These are phyloP conservation scores for Trypanosoma melophagium DNA, from an alignment of 208 protist genomes.

Conservation along the genomic window DNA sequence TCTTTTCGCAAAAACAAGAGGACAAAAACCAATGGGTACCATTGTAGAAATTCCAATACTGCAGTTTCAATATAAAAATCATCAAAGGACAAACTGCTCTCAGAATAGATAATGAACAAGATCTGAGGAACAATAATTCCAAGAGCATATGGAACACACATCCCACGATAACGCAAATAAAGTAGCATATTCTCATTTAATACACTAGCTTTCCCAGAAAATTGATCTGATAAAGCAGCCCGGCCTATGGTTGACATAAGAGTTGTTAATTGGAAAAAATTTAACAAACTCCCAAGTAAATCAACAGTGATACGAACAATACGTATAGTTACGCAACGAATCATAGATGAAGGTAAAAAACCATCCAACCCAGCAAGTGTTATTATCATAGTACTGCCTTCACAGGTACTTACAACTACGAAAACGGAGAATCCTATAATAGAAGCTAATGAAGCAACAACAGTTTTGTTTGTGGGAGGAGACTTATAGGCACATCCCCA, in stretches of 20 bases:
- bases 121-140: slow-evolving; percentile 35
- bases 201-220: not conserved
- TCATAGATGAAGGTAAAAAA: not conserved
- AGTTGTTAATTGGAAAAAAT: slow-evolving; percentile 24
- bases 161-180: slow-evolving; percentile 52
- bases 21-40: slow-evolving; percentile 53
- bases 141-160: slow-evolving; percentile 49
- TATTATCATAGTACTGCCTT: not conserved
- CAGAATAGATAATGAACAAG: slow-evolving; percentile 35
- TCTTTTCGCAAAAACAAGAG: slow-evolving; percentile 53
- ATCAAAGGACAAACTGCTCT: slow-evolving; percentile 45
- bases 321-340: slow-evolving; percentile 20
- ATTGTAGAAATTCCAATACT: slow-evolving; percentile 41
- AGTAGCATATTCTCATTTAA: slow-evolving; percentile 36
- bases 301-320: not conserved
- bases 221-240: not conserved
- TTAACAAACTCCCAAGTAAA: slow-evolving; percentile 13
- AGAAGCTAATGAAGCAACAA: slow-evolving; percentile 36
- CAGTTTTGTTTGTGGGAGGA: slow-evolving; percentile 33
- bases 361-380: not conserved
- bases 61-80: slow-evolving; percentile 62
- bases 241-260: slow-evolving; percentile 9
- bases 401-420: slow-evolving; percentile 19
- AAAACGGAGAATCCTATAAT: slow-evolving; percentile 34
- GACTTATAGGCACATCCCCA: slow-evolving; percentile 58